Evolutionary conservation across 371 early-diverging fungal species (phyloP).

Genomic region (Lichtheimia corymbifera): DNA sequence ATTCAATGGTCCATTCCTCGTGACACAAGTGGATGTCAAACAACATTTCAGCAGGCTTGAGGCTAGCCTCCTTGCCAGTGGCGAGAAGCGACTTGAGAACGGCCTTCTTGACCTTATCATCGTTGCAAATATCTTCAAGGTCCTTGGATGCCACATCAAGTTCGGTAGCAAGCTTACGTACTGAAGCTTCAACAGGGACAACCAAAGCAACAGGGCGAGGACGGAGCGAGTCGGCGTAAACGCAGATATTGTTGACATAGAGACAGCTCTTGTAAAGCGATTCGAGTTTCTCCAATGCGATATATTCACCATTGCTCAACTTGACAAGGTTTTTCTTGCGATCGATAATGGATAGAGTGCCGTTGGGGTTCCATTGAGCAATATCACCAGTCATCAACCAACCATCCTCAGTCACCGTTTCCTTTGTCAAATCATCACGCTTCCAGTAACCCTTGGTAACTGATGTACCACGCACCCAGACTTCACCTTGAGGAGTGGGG

Average conservation of each 20-base stretch:
- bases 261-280: conserved; percentile 80
- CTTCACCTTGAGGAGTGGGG: conserved; percentile 77
- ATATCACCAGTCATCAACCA: conserved; percentile 93
- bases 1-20: conserved; percentile 88
- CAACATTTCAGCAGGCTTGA: conserved; percentile 77
- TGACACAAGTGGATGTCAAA: conserved; percentile 63
- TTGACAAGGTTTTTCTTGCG: conserved; percentile 88
- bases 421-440: conserved; percentile 72
- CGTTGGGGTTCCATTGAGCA: conserved; percentile 71
- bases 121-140: conserved; percentile 29
- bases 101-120: conserved; percentile 16
- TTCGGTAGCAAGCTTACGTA: conserved; percentile 11
- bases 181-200: conserved; percentile 56
- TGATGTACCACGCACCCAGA: conserved; percentile 81
- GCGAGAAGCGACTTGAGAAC: conserved; percentile 26
- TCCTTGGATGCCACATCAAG: conserved; percentile 15
- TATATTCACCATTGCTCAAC: conserved; percentile 85
- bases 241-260: conserved; percentile 81
- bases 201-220: conserved; percentile 74
- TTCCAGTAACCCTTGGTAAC: conserved; percentile 71
- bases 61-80: conserved; percentile 40
- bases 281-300: conserved; percentile 97
- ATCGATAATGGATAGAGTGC: conserved; percentile 76
- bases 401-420: conserved; percentile 75
- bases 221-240: conserved; percentile 78